These are phyloP conservation scores for Cladorrhinum sp. DNA, from an alignment of 2,329 filamentous ascomycete species.

Conservation along the genomic window DNA sequence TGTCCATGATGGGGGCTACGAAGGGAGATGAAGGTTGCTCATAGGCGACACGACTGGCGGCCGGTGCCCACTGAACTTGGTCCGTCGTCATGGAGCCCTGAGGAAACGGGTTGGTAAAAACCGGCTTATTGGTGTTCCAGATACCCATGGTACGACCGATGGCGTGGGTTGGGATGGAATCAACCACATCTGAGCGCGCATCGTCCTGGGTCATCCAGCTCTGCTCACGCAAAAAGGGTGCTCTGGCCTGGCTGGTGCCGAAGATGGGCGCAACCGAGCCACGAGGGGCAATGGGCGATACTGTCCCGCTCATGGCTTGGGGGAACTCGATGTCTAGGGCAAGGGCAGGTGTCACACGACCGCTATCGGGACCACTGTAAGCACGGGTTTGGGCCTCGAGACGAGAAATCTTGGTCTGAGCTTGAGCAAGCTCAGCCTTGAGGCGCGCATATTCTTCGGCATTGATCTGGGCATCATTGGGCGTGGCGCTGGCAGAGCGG, in stretches of 20 bases:
- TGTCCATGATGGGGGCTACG: conserved; percentile 38
- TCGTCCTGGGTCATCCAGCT: conserved; percentile 56
- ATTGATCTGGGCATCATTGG: conserved; percentile 41
- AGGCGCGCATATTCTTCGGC: conserved; percentile 64
- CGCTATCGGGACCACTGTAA: conserved; percentile 43
- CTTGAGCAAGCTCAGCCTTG: conserved; percentile 68
- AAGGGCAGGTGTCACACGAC: conserved; percentile 48
- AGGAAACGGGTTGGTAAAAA: conserved; percentile 33
- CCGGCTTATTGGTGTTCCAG: conserved; percentile 52
- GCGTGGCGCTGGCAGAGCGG: conserved; percentile 50
- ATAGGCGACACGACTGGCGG: conserved; percentile 41
- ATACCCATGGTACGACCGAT: conserved; percentile 55
- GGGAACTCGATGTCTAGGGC: conserved; percentile 38
- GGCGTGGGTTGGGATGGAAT: conserved; percentile 48
- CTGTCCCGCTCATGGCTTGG: conserved; percentile 22
- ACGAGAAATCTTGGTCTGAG: conserved; percentile 66
- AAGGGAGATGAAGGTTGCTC: conserved; percentile 34
- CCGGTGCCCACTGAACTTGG: conserved; percentile 45
- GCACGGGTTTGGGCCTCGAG: conserved; percentile 63
- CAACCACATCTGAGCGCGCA: conserved; percentile 54
- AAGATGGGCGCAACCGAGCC: conserved; percentile 19
- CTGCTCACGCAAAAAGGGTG: conserved; percentile 41
- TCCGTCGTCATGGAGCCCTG: conserved; percentile 34
- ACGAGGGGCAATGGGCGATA: conserved; percentile 20
- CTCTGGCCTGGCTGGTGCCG: conserved; percentile 34